phyloP scores from a whole-genome alignment of 352 stramenopile species.

The Globisporangium emineosum region DNA sequence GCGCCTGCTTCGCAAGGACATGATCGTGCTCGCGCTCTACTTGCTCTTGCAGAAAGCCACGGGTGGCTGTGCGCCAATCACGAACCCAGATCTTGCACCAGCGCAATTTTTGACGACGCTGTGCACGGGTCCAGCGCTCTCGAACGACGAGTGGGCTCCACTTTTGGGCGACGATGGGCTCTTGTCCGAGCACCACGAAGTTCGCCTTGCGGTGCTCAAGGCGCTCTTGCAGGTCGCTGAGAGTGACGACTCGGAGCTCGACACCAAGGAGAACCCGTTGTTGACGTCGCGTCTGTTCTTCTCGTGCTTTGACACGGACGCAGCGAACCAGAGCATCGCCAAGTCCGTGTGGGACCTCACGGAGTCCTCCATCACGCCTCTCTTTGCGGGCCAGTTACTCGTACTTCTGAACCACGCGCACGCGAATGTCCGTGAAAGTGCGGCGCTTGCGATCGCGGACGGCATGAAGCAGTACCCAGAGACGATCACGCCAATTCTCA shows the following conservation, averaged over 20 bases:
- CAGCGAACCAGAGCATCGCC: constrained; percentile 54
- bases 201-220: constrained; percentile 55
- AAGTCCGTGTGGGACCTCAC: constrained; percentile 65
- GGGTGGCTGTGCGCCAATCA: constrained; percentile 52
- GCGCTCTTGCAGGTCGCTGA: constrained; percentile 60
- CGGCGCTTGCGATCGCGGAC: constrained; percentile 70
- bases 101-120: constrained; percentile 54
- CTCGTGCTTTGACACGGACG: constrained; percentile 59
- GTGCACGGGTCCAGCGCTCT: constrained; percentile 55
- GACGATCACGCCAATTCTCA: constrained; percentile 59
- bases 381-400: constrained; percentile 64
- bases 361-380: constrained; percentile 40
- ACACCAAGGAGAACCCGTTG: constrained; percentile 41
- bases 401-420: constrained; percentile 74
- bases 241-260: constrained; percentile 45
- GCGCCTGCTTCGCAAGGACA: constrained; percentile 65
- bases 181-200: constrained; percentile 52
- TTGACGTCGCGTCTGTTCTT: constrained; percentile 64
- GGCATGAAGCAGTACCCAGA: constrained; percentile 81
- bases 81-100: constrained; percentile 57
- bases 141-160: constrained; percentile 56
- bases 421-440: constrained; percentile 73
- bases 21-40: constrained; percentile 68
- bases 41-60: constrained; percentile 56
- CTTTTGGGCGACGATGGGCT: constrained; percentile 68